Evolutionary conservation across 345 rosid genomes (phyloP).

Genomic region (Eucalyptus pauciflora): DNA sequence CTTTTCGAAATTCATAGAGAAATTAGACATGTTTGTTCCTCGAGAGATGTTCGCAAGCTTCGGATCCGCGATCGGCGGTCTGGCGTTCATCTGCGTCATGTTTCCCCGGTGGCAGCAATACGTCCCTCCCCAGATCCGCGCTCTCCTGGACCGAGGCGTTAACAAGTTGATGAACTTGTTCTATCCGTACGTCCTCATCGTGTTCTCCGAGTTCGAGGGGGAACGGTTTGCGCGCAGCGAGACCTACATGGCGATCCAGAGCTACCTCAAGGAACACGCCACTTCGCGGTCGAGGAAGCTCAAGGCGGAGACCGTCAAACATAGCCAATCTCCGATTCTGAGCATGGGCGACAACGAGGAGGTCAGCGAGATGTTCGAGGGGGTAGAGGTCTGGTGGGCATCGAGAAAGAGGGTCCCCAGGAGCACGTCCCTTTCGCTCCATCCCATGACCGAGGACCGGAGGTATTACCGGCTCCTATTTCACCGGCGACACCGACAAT

Average conservation of each 20-base stretch:
- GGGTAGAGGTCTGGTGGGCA: conserved; percentile 33
- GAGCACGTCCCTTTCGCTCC: conserved; percentile 1
- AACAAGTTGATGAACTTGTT: neutral
- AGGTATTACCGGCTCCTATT: conserved; percentile 27
- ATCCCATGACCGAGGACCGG: conserved; percentile 11
- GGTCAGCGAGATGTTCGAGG: conserved; percentile 21
- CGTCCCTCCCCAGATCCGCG: conserved; percentile 13
- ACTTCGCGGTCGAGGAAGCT: conserved; percentile 27
- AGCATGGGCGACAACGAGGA: conserved; percentile 35
- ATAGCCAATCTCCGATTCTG: conserved; percentile 22
- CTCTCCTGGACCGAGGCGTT: neutral
- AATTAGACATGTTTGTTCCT: neutral
- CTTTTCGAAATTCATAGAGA: neutral
- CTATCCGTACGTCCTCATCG: conserved; percentile 32
- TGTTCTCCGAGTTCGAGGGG: conserved; percentile 23
- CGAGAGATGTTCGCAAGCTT: neutral
- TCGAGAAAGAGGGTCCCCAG: neutral
- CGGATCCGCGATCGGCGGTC: neutral
- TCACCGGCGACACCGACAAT: conserved; percentile 20
- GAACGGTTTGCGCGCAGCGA: conserved; percentile 16
- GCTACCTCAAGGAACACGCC: conserved; percentile 26
- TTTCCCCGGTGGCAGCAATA: neutral
- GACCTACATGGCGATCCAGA: conserved; percentile 20
- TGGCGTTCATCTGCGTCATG: conserved; percentile 3
- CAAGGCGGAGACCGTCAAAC: conserved; percentile 25